These are phyloP conservation scores for Hypomontagnella submonticulosa DNA, from an alignment of 495 filamentous ascomycete genomes.

Conservation along the genomic window DNA sequence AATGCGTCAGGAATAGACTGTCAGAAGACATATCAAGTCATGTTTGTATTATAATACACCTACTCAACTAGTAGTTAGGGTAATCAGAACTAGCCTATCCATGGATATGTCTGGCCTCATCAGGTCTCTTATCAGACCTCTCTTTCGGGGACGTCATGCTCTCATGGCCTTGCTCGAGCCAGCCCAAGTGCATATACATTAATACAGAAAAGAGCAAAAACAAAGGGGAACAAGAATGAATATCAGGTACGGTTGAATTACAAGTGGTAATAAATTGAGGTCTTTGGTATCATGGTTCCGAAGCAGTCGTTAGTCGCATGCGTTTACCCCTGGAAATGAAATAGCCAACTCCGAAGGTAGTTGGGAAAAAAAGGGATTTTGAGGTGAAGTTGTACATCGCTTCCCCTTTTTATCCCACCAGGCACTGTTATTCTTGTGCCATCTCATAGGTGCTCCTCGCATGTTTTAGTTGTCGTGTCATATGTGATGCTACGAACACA, in stretches of 20 bases:
- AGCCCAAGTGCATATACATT: slow-evolving; percentile 24
- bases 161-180: slow-evolving; percentile 20
- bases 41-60: slow-evolving; percentile 38
- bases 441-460: not conserved
- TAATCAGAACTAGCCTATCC: slow-evolving; percentile 24
- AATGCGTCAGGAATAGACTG: slow-evolving; percentile 2
- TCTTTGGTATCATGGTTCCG: slow-evolving; percentile 49
- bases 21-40: slow-evolving; percentile 26
- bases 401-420: slow-evolving; percentile 13
- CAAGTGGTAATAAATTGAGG: slow-evolving; percentile 21
- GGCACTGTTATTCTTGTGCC: slow-evolving; percentile 8
- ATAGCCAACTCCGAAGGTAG: slow-evolving; percentile 1
- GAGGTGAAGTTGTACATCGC: slow-evolving; percentile 13
- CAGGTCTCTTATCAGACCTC: slow-evolving; percentile 1
- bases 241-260: slow-evolving; percentile 28
- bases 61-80: slow-evolving; percentile 25
- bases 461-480: slow-evolving; percentile 15
- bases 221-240: slow-evolving; percentile 28
- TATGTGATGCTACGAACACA: slow-evolving; percentile 5
- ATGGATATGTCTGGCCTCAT: slow-evolving; percentile 16
- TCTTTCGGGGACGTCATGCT: slow-evolving; percentile 5
- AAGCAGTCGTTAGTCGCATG: slow-evolving; percentile 41
- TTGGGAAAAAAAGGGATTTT: slow-evolving; percentile 10
- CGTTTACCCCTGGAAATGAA: slow-evolving; percentile 35
- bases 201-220: slow-evolving; percentile 8